Evolutionary conservation across 2,329 filamentous ascomycete genomes (phyloP).

Genomic region (Fusarium fujikuroi): DNA sequence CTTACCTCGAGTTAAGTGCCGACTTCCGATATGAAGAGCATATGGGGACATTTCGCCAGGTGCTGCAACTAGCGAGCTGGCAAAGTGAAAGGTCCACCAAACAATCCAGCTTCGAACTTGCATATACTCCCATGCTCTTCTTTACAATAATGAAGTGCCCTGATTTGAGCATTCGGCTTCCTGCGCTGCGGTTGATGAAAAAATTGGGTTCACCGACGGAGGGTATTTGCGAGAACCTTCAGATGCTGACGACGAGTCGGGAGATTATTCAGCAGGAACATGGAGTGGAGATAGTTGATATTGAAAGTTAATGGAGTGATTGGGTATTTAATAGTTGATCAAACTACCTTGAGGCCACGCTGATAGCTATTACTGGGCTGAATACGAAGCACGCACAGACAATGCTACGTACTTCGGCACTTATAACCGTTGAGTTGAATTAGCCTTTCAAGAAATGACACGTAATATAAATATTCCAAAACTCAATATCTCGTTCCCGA

Average conservation of each 20-base stretch:
- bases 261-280: background rate
- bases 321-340: background rate
- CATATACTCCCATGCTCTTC: background rate
- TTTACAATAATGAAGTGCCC: background rate
- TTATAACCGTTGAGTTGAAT: background rate
- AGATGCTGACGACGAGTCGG: background rate
- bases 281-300: background rate
- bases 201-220: background rate
- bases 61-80: background rate
- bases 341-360: background rate
- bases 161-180: accelerated
- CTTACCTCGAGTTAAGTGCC: background rate
- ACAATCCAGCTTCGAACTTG: background rate
- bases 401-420: background rate
- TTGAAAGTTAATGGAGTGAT: background rate
- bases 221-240: background rate
- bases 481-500: background rate
- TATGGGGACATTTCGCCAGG: background rate
- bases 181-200: background rate
- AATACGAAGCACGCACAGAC: background rate
- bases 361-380: background rate
- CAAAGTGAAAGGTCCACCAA: background rate
- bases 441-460: background rate
- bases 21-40: background rate
- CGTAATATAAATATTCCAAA: accelerated